Evolutionary conservation across 768 basidiomycete genomes (phyloP), one percentile per base, ranked within the genome.

Genomic region (Xerocomellus intermedius): DNA sequence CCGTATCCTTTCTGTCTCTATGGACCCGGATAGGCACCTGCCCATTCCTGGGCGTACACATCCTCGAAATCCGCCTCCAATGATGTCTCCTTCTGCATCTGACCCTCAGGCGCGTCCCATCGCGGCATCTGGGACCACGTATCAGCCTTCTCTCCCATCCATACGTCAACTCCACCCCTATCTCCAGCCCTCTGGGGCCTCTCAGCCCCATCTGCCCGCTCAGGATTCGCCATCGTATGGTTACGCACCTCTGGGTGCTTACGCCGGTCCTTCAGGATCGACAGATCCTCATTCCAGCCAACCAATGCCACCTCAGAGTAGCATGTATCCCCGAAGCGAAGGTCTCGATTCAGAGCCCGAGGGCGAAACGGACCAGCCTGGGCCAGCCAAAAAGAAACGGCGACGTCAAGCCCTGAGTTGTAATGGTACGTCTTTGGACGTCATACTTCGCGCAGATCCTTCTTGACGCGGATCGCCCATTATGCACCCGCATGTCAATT

Each of bases 401-500:
- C 78, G 90, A 49, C 75, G 90, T 42, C 89, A 92, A 68, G 89
- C 90, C 37, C 73, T 92, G 61, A 92, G 89, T 66, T 92, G 90
- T 71, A 92, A 89, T 50, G 89, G 89, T 90, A 69, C 74, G 79
- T 74, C 41, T 41, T 50, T 26, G 28, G 2, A 50, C 46, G 52
- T 61, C 61, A 60, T 57, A 58, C 50, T 45, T 52, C 56, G 62
- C 64, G 60, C 55, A 57, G 58, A 61, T 55, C 57, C 22, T 53
- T 45, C 28, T 49, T 67, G 51, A 66, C 59, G 46, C 28, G 30
- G 52, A 42, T 57, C 32, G 24, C 48, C 33, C 50, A n/a, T 33
- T n/a, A 32, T 42, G 24, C 42, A 21, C 33, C 14, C 42, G 38
- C 17, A 45, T 36, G 35, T 50, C 46, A 16, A 47, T 48, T 51